Conservation (phyloP, 1,284 basidiomycete genomes). For the Austropuccinia psidii region DNA sequence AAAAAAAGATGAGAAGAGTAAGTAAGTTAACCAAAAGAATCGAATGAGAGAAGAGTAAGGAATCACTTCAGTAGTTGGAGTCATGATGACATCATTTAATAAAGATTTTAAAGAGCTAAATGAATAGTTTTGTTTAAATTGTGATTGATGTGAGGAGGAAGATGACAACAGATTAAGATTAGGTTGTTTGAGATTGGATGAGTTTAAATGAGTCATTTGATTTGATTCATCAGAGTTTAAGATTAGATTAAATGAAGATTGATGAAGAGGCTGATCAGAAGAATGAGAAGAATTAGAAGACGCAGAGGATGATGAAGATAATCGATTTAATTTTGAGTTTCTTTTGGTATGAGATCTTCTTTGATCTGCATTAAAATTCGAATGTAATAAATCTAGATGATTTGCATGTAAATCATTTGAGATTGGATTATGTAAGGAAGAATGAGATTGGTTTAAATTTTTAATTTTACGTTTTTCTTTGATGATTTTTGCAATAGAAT, state of each 20-base stretch:
- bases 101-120: no score
- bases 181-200: neutral
- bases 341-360: no score
- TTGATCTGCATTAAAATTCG: no score
- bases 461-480: neutral
- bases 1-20: neutral
- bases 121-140: no score
- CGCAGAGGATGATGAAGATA: neutral
- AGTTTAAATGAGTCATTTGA: neutral
- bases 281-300: neutral
- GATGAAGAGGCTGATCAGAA: neutral
- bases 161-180: neutral
- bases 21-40: neutral
- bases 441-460: neutral
- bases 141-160: no score
- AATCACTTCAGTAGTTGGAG: constrained; percentile 31
- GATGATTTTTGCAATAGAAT: neutral
- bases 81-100: constrained; percentile 32
- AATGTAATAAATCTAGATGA: no score
- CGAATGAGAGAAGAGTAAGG: neutral
- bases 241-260: neutral
- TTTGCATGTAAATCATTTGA: no score
- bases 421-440: neutral
- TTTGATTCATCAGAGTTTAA: neutral
- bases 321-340: neutral